Evolutionary conservation across 352 stramenopile genomes (phyloP).

Genomic region (Phytophthora sp.): DNA sequence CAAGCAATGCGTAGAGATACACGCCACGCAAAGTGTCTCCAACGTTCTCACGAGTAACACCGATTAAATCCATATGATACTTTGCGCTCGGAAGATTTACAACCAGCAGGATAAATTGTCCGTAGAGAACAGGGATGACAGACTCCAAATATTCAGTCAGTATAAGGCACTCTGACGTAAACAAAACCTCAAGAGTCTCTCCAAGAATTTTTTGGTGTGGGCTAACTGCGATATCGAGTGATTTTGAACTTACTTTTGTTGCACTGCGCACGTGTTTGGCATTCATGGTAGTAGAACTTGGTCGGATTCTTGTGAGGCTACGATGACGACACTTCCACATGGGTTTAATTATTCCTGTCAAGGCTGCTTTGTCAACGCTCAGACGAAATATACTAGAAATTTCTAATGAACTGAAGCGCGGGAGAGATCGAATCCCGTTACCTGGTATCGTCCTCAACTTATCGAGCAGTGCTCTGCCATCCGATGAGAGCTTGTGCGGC

Average conservation of each 20-base stretch:
- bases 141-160: slow-evolving; percentile 50
- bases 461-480: slow-evolving; percentile 7
- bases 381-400: neutral
- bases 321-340: neutral
- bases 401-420: neutral
- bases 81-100: slow-evolving; percentile 29
- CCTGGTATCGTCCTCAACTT: slow-evolving; percentile 10
- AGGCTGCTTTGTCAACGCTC: neutral
- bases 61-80: slow-evolving; percentile 39
- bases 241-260: neutral
- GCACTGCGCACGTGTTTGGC: neutral
- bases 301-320: neutral
- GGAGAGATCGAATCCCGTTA: slow-evolving; percentile 7
- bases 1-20: slow-evolving; percentile 25
- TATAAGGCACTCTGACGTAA: slow-evolving; percentile 38
- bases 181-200: slow-evolving; percentile 29
- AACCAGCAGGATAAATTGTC: slow-evolving; percentile 23
- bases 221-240: neutral
- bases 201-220: slow-evolving; percentile 18
- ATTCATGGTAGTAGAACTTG: neutral
- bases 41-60: slow-evolving; percentile 7
- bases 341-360: neutral
- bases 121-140: slow-evolving; percentile 44
- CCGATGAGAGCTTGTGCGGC: slow-evolving; percentile 8
- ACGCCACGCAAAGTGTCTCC: slow-evolving; percentile 11